Percentiles rank a stretch among this genome's conserved stretches.
Conservation (phyloP, 371 early-diverging fungal species). For the Syncephalis plumigaleata region DNA sequence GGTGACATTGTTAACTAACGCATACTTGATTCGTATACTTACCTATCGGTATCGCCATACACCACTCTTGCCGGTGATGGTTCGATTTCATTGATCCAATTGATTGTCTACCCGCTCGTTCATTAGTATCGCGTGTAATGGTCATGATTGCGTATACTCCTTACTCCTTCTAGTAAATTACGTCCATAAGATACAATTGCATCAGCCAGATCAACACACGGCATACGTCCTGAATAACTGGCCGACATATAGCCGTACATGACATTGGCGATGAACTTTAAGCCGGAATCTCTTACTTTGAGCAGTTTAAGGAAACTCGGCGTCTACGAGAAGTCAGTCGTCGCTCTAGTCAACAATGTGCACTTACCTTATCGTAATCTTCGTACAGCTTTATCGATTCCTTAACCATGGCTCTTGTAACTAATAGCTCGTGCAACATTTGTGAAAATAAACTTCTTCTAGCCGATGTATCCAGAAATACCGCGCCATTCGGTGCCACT, state of each 20-base stretch:
- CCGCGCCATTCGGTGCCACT: conserved; percentile 70
- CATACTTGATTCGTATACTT: neutral
- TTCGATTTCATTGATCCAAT: conserved; percentile 32
- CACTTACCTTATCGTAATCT: conserved; percentile 28
- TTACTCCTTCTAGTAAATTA: conserved; percentile 51
- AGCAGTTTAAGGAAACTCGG: too few relatives aligned
- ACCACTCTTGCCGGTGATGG: conserved; percentile 66
- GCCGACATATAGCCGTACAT: conserved; percentile 85
- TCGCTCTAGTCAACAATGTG: too few relatives aligned
- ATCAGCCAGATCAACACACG: conserved; percentile 77
- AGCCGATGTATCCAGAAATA: conserved; percentile 58
- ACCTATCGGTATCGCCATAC: conserved; percentile 80
- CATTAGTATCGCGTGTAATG: neutral
- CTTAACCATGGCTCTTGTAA: conserved; percentile 80
- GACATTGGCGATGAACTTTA: conserved; percentile 83
- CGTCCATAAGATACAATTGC: conserved; percentile 76
- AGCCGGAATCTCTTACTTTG: conserved; percentile 61
- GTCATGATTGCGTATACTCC: neutral
- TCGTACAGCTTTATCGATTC: conserved; percentile 56
- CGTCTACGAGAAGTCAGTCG: too few relatives aligned
- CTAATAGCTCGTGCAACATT: conserved; percentile 72
- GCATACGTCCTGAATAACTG: conserved; percentile 77
- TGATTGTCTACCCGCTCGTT: conserved; percentile 29
- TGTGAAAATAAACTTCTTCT: conserved; percentile 54
- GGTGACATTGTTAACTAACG: neutral